Conservation (phyloP, 768 basidiomycete genomes). For the Serendipita sp. region DNA sequence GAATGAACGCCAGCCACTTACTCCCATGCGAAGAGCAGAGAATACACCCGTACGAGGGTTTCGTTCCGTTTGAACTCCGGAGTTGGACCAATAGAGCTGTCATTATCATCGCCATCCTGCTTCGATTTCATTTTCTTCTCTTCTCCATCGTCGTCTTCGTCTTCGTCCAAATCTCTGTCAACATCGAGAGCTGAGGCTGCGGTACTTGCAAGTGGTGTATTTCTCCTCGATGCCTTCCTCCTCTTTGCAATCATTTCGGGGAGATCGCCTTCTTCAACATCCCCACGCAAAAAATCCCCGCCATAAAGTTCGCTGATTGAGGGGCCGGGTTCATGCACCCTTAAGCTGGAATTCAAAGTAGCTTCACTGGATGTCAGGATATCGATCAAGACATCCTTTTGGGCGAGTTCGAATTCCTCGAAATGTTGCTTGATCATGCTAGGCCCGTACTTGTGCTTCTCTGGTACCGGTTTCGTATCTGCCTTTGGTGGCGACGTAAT, state of each 20-base stretch:
- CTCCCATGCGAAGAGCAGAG: constrained; percentile 17
- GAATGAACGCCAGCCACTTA: constrained; percentile 9
- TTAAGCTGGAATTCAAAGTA: constrained; percentile 8
- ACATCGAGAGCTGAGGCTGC: background rate
- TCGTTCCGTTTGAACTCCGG: background rate
- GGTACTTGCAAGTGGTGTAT: background rate
- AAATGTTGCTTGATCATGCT: constrained; percentile 10
- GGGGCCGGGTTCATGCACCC: constrained; percentile 13
- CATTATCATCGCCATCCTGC: background rate
- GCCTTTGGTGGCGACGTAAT: background rate
- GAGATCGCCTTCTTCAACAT: constrained; percentile 7
- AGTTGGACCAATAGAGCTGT: background rate
- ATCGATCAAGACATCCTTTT: constrained; percentile 15
- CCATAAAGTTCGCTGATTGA: constrained; percentile 13
- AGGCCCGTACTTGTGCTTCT: background rate
- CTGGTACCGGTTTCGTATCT: background rate
- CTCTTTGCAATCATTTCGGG: background rate
- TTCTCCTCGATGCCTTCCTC: background rate
- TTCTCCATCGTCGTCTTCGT: constrained; percentile 10
- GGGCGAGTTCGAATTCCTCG: constrained; percentile 13
- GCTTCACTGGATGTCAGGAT: constrained; percentile 12
- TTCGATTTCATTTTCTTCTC: constrained; percentile 5
- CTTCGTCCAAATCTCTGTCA: constrained; percentile 3
- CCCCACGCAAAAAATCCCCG: constrained; percentile 11
- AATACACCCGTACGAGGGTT: constrained; percentile 15